Conservation (phyloP, 2,329 filamentous ascomycete species). For the Coniochaeta pulveracea region DNA sequence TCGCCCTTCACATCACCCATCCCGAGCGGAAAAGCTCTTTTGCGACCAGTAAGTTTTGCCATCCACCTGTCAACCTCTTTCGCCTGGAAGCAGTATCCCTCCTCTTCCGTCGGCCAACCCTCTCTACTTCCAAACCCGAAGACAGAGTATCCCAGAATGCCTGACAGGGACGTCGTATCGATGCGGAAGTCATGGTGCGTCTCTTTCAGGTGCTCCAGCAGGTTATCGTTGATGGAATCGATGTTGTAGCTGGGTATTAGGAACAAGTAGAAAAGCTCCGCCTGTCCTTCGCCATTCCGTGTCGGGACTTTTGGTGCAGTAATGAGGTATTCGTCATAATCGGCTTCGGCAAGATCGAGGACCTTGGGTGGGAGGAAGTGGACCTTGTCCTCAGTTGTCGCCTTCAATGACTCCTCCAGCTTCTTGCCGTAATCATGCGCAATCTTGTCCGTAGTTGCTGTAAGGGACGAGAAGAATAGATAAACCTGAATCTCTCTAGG, state of each 20-base stretch:
- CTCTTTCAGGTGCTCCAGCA: slow-evolving; percentile 78
- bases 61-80: slow-evolving; percentile 90
- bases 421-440: slow-evolving; percentile 51
- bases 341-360: slow-evolving; percentile 72
- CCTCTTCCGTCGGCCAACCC: slow-evolving; percentile 82
- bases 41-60: slow-evolving; percentile 82
- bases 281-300: slow-evolving; percentile 27
- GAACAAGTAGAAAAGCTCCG: slow-evolving; percentile 70
- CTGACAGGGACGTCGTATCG: slow-evolving; percentile 71
- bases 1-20: slow-evolving; percentile 79
- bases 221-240: slow-evolving; percentile 79
- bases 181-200: slow-evolving; percentile 96
- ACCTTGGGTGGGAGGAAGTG: slow-evolving; percentile 48
- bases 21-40: slow-evolving; percentile 79
- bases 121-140: slow-evolving; percentile 90
- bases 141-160: slow-evolving; percentile 75
- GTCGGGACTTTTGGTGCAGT: slow-evolving; percentile 49
- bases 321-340: slow-evolving; percentile 90
- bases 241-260: slow-evolving; percentile 90
- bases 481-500: slow-evolving; percentile 51
- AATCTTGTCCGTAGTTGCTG: slow-evolving; percentile 67
- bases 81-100: slow-evolving; percentile 89
- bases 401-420: slow-evolving; percentile 39
- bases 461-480: slow-evolving; percentile 84
- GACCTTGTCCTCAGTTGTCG: slow-evolving; percentile 26